Evolutionary conservation across 148 eudicot species (phyloP).

Genomic region (Cornus controversa): DNA sequence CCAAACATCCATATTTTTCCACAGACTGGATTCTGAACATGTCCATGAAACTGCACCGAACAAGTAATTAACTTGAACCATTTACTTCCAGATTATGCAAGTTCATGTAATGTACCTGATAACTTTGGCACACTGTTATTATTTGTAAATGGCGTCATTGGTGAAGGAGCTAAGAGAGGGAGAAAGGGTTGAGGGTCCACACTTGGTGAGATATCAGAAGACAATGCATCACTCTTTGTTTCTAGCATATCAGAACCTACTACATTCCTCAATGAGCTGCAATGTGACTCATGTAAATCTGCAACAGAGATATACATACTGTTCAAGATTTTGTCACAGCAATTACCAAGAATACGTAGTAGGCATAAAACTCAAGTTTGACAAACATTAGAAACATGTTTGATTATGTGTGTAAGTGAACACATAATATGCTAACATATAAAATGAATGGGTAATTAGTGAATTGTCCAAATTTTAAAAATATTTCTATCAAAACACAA

Average conservation of each 20-base stretch:
- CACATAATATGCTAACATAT: no score
- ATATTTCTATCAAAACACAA: no score
- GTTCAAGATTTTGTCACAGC: not conserved
- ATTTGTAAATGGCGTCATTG: conserved; percentile 27
- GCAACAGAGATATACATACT: not conserved
- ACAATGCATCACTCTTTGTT: not conserved
- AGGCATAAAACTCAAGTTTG: not conserved
- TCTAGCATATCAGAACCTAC: not conserved
- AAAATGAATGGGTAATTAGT: no score
- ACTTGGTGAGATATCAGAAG: conserved; percentile 14
- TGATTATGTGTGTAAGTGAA: no score
- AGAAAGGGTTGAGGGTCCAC: conserved; percentile 25
- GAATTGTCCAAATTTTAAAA: no score
- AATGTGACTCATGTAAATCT: conserved; percentile 10
- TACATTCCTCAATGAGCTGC: conserved; percentile 7
- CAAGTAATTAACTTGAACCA: not conserved
- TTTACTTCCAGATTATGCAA: not conserved
- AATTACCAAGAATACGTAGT: no score
- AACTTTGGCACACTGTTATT: conserved; percentile 20
- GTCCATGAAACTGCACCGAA: not conserved
- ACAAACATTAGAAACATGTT: not conserved
- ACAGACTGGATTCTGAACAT: not conserved
- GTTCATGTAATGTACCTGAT: conserved; percentile 22
- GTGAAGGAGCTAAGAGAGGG: conserved; percentile 36
- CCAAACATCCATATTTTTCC: no score